Percentiles rank a stretch among this genome's conserved stretches.
Evolutionary conservation across 2,329 filamentous ascomycete genomes (phyloP).

Genomic region (Hypoxylon sp.): DNA sequence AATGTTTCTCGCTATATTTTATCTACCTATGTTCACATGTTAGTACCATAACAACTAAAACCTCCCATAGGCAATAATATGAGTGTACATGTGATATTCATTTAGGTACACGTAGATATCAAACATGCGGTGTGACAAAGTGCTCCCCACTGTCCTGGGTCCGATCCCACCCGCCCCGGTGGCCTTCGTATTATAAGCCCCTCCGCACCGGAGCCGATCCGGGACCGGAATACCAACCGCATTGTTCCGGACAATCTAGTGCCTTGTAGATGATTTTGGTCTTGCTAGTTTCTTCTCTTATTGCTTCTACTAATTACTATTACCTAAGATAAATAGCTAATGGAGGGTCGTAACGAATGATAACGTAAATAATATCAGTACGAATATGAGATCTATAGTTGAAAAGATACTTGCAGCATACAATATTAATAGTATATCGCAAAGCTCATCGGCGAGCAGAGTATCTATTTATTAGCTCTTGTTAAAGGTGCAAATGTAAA

Average conservation of each 20-base stretch:
- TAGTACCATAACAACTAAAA: not conserved
- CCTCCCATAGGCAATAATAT: not conserved
- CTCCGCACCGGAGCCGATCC: not conserved
- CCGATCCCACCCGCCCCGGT: not conserved
- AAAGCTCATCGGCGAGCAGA: not conserved
- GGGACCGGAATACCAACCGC: not conserved
- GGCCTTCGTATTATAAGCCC: not conserved
- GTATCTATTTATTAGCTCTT: not conserved
- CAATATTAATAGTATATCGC: not conserved
- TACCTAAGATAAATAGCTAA: not conserved
- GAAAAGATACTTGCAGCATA: not conserved
- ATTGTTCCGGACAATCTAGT: not conserved
- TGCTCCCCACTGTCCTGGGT: not conserved
- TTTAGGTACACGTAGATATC: not conserved
- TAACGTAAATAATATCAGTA: not conserved
- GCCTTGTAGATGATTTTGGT: not conserved
- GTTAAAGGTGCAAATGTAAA: not conserved
- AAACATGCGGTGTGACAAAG: not conserved
- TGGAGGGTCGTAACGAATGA: not conserved
- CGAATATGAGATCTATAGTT: not conserved
- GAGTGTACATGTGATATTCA: not conserved
- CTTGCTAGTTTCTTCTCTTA: no score
- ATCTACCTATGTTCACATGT: not conserved
- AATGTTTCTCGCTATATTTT: not conserved
- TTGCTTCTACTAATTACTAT: no score